Evolutionary conservation across 1,284 basidiomycete genomes (phyloP).

Genomic region (Malassezia yamatoensis): DNA sequence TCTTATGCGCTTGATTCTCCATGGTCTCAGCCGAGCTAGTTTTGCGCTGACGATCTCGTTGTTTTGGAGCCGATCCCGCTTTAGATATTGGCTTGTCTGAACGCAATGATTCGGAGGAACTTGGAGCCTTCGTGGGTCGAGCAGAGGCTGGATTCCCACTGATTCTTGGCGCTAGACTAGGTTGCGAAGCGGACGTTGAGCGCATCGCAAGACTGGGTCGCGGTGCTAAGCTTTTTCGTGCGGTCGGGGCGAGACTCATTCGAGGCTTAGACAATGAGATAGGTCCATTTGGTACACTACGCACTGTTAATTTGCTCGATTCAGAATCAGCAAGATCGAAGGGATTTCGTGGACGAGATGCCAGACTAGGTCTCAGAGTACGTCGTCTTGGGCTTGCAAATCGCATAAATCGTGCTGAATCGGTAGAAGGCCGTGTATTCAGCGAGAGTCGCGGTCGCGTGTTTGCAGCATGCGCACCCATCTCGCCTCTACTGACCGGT

Average conservation of each 20-base stretch:
- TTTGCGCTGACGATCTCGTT: too few relatives aligned
- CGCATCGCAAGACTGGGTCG: background rate
- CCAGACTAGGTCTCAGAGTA: background rate
- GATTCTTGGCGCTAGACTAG: too few relatives aligned
- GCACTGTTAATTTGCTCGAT: background rate
- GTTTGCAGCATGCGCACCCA: background rate
- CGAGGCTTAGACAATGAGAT: background rate
- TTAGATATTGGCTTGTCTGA: too few relatives aligned
- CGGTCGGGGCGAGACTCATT: background rate
- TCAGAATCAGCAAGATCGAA: background rate
- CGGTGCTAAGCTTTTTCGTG: conserved; percentile 1
- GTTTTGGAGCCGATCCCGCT: too few relatives aligned
- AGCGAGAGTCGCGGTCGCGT: background rate
- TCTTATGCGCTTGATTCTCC: too few relatives aligned
- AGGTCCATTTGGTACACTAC: background rate
- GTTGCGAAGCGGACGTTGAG: too few relatives aligned
- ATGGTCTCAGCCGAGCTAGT: too few relatives aligned
- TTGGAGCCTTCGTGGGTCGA: too few relatives aligned
- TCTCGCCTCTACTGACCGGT: background rate
- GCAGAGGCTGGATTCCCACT: too few relatives aligned
- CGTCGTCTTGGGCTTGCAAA: conserved; percentile 3
- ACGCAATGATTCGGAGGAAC: too few relatives aligned
- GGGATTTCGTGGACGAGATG: background rate
- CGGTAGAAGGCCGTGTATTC: background rate
- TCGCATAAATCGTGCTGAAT: background rate